These are phyloP conservation scores for Populus hybrid DNA, from an alignment of 441 rosid species.

Conservation along the genomic window DNA sequence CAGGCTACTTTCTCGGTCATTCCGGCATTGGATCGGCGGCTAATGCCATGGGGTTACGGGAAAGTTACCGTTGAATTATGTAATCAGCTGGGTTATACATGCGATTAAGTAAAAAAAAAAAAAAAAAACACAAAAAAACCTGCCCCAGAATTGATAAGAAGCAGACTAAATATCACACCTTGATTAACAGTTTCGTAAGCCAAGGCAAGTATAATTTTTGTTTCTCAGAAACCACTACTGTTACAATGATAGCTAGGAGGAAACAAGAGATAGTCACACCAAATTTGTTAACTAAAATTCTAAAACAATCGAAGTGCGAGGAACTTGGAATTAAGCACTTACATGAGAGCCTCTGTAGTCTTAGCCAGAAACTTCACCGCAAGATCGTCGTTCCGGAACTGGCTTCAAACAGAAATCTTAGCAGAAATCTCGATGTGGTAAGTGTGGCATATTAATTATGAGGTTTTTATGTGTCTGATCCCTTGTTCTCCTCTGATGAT, in stretches of 20 bases:
- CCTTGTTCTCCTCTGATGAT: slow-evolving; percentile 40
- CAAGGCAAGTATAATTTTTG: not conserved
- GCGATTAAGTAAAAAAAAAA: too few relatives aligned
- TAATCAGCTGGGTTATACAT: too few relatives aligned
- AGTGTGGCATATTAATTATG: slow-evolving; percentile 9
- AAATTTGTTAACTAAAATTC: not conserved
- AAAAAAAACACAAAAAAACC: too few relatives aligned
- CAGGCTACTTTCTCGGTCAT: too few relatives aligned
- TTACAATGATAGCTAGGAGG: not conserved
- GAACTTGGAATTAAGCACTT: not conserved
- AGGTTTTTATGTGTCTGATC: slow-evolving; percentile 25
- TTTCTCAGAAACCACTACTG: not conserved
- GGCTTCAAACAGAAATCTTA: not conserved
- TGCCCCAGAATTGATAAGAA: not conserved
- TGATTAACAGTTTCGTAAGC: too few relatives aligned
- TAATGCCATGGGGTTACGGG: too few relatives aligned
- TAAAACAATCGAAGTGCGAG: not conserved
- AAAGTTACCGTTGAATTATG: too few relatives aligned
- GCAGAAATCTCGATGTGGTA: not conserved
- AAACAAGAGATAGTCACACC: not conserved
- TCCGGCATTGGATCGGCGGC: too few relatives aligned
- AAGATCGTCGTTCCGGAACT: not conserved
- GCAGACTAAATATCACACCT: not conserved
- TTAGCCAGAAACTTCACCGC: not conserved
- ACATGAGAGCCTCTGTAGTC: not conserved